Base-by-base conservation (phyloP, 2,329 filamentous ascomycete species). In the Trichophyton benhamiae region DNA sequence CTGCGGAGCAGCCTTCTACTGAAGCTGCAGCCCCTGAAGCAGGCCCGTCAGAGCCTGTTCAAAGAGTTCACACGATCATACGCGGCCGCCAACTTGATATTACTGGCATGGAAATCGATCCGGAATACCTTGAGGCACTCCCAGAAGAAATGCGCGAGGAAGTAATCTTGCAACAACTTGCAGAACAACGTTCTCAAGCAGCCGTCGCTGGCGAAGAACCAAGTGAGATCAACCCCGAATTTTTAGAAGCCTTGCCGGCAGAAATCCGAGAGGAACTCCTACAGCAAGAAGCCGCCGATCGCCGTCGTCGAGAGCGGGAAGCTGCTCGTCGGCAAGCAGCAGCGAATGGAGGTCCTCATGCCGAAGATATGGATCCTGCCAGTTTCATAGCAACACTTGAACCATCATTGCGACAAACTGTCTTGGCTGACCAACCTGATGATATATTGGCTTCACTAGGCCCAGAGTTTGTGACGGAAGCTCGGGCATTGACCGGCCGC, bases 81-180 rank as follows among this genome's bases (percentile, higher is more conserved):
- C 81, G 91, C 63, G 92, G 91, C 27, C 87, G 88, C 65, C 86
- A 94, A 68, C 83, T 95, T 60, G 94, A 99, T 72, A 94, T 99
- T 57, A 99, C 94, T 0, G 89, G 89, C 63, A 81, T 99, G 64
- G 91, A 92, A 57, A 97, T 99, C 67, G 94, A 99, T 71, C 83
- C 88, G 15, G 91, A 95, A 61, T 99, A 96, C 74, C 83, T 99
- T 5, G 89, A 94, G 63, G 95, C 92, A n/a, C 78, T 99, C n/a
- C 94, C 94, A 0, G 94, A 99, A 68, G 95, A 99, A 64, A 86
- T 97, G 70, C 83, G 94, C 53, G 92, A 97, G 73, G 94, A 99
- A 72, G 94, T 99, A 57, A 89, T 99, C 66, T 90, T 95, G 72
- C 86, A 91, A 64, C 91, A 95, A 63, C 83, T 96, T 65, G 90